Conservation (phyloP, 768 basidiomycete genomes). For the Saitozyma sp. region DNA sequence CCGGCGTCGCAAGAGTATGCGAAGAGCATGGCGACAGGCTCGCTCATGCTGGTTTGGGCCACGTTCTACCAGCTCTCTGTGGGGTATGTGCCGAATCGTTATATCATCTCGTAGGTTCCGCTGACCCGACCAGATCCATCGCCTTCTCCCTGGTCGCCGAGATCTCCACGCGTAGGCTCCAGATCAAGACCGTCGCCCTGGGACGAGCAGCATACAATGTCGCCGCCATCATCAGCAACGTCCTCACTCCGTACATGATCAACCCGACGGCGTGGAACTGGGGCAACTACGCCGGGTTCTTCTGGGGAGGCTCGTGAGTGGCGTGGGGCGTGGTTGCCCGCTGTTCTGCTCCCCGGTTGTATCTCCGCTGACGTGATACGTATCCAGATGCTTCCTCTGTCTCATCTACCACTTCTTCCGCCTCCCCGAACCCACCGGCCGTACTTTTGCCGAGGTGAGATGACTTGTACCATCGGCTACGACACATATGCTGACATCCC, state of each 20-base stretch:
- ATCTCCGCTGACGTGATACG: too few relatives aligned
- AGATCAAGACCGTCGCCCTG: conserved; percentile 49
- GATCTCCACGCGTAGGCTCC: conserved; percentile 50
- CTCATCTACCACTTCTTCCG: conserved; percentile 42
- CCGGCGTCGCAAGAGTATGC: conserved; percentile 18
- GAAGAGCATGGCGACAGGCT: conserved; percentile 44
- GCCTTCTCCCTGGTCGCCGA: conserved; percentile 49
- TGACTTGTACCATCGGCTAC: too few relatives aligned
- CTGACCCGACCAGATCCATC: conserved; percentile 19
- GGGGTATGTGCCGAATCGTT: conserved; percentile 29
- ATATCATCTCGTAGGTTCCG: not conserved
- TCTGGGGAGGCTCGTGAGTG: conserved; percentile 28
- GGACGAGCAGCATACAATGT: conserved; percentile 37
- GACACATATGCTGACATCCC: not conserved
- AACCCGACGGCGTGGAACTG: conserved; percentile 44
- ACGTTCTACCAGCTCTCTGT: conserved; percentile 50
- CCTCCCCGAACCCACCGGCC: conserved; percentile 38
- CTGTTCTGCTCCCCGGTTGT: not conserved
- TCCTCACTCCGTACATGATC: conserved; percentile 45
- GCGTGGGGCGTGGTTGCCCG: not conserved
- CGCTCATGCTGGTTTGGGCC: conserved; percentile 52
- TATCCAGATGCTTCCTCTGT: conserved; percentile 31
- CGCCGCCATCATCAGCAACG: conserved; percentile 31
- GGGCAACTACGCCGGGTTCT: conserved; percentile 38
- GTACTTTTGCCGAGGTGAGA: conserved; percentile 46